Evolutionary conservation across 2,329 filamentous ascomycete species (phyloP).

Genomic region (Capronia coronata): DNA sequence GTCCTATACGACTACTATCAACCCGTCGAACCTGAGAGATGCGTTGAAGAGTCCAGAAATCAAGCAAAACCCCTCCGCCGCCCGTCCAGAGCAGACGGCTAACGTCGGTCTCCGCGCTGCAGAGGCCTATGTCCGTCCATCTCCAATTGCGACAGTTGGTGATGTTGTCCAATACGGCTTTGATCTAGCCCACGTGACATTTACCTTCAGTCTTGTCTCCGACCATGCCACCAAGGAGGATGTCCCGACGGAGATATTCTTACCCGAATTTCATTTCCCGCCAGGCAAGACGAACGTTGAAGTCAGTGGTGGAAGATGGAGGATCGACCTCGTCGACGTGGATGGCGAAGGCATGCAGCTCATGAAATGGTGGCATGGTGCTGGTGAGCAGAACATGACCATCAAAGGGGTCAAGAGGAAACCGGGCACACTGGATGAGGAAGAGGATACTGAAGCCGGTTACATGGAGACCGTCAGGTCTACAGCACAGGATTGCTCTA

Average conservation of each 20-base stretch:
- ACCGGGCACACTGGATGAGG: slow-evolving; percentile 31
- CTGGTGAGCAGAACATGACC: slow-evolving; percentile 72
- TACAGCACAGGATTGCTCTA: slow-evolving; percentile 47
- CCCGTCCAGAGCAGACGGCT: slow-evolving; percentile 1
- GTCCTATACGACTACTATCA: slow-evolving; percentile 50
- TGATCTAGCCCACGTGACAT: slow-evolving; percentile 71
- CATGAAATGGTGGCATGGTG: slow-evolving; percentile 86
- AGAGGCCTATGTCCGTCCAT: slow-evolving; percentile 85
- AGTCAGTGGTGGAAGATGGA: slow-evolving; percentile 83
- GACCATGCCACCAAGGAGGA: slow-evolving; percentile 55
- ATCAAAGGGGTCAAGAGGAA: slow-evolving; percentile 67
- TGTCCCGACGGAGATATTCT: slow-evolving; percentile 70
- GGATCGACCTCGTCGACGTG: slow-evolving; percentile 66
- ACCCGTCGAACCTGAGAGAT: slow-evolving; percentile 67
- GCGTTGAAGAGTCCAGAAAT: slow-evolving; percentile 55
- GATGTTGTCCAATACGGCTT: slow-evolving; percentile 67
- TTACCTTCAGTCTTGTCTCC: slow-evolving; percentile 64
- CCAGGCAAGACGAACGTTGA: slow-evolving; percentile 63
- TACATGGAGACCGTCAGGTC: slow-evolving; percentile 26
- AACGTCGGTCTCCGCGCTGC: slow-evolving; percentile 76
- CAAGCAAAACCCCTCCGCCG: slow-evolving; percentile 47
- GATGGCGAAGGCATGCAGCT: slow-evolving; percentile 65
- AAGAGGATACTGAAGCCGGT: slow-evolving; percentile 30
- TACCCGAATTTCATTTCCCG: slow-evolving; percentile 91
- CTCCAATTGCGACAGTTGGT: slow-evolving; percentile 69